Conservation (phyloP, 1,284 basidiomycete genomes). For the Ceratobasidium sp. region DNA sequence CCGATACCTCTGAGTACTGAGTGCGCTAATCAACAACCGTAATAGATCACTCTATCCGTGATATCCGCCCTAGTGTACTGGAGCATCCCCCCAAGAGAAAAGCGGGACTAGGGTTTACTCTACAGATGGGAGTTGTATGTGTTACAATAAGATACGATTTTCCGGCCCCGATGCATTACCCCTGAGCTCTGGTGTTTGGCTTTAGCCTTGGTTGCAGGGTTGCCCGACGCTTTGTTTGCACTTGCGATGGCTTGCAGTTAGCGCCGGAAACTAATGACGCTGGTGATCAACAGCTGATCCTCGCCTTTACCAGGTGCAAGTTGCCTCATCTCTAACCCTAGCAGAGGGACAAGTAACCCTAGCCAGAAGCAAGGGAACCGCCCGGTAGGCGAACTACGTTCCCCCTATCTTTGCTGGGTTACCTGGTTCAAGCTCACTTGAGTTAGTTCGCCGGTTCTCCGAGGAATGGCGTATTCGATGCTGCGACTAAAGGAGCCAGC, state of each 20-base stretch:
- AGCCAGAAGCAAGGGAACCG: background rate
- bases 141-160: no score
- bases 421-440: background rate
- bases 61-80: conserved; percentile 18
- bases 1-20: background rate
- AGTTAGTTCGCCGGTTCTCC: background rate
- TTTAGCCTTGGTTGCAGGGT: no score
- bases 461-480: conserved; percentile 27
- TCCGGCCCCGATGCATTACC: background rate
- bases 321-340: background rate
- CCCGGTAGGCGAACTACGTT: background rate
- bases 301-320: conserved; percentile 9
- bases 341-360: background rate
- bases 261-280: conserved; percentile 4
- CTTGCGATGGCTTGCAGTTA: conserved; percentile 1
- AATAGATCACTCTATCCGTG: conserved; percentile 13
- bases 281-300: conserved; percentile 20
- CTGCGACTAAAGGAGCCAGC: conserved; percentile 26
- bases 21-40: background rate
- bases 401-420: background rate
- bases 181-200: no score
- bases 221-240: background rate
- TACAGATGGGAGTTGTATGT: background rate
- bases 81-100: conserved; percentile 14
- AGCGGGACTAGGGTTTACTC: background rate